Base-by-base conservation (phyloP, 2,329 filamentous ascomycete genomes). In the Ophiocordyceps sinensis region DNA sequence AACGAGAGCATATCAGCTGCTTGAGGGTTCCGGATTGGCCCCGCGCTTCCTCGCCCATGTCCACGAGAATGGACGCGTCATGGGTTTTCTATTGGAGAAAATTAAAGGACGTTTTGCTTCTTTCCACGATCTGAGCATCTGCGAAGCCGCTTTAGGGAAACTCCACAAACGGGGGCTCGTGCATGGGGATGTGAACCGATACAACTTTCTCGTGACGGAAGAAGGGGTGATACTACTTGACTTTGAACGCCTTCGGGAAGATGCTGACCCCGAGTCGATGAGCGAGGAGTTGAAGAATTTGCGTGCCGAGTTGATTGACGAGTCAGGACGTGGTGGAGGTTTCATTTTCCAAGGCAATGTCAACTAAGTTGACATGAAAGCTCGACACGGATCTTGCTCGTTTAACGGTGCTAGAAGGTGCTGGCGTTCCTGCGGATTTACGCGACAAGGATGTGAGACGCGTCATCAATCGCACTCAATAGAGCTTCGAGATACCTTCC, bases 121-220 rank as follows among this genome's bases (percentile, higher is more conserved):
- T 11, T 14, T 53, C 8, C 28, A 50, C 9, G 53, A 60, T 45
- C 49, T 60, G 23, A 29, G 28, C 28, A 17, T 23, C n/a, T 61
- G 61, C 44, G 44, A 54, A 45, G 34, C 42, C 31, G 47, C 50
- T 44, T 32, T 61, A 28, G 28, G 41, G 39, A 49, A 48, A 44
- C 41, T 60, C 17, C 54, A 60, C 43, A 28, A 44, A 17, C 40
- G 55, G 31, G 51, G 55, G 29, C 32, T 61, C 36, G 23, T 59
- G 28, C 58, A 63, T 49, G 56, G 58, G 13, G 62, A 64, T 46
- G 50, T 56, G 29, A 63, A 64, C 45, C 52, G 54, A 41, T 52
- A 62, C 41, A 65, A 61, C 47, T 64, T 63, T 45, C 43, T 64
- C 37, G 47, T 60, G 43, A 45, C 36, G 37, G 46, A 51, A 38